Base-by-base conservation (phyloP, 495 filamentous ascomycete species). In the Penicillium subrubescens region DNA sequence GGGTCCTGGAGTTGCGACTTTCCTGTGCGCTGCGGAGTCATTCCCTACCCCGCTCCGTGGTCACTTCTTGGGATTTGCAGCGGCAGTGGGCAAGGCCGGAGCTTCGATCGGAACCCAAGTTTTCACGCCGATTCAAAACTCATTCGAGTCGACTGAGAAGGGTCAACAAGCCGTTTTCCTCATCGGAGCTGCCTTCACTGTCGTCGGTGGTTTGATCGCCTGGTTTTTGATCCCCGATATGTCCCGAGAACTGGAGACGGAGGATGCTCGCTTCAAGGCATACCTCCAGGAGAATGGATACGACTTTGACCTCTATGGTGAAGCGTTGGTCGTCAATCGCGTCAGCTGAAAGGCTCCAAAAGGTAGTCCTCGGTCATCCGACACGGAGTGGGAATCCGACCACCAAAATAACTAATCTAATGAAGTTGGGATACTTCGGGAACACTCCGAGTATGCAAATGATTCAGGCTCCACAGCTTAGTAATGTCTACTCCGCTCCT, bases 41-140 rank as follows among this genome's bases (percentile, higher is more conserved):
- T 84, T 86, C 61, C 81, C 82, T 1, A 86, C 82, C 0, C 78
- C 82, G 1, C 65, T 84, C 0, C 78, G 83, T 11, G 82, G 83
- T 4, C 80, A 84, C 52, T 83, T 80, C 51, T 69, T 83, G 3
- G 81, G 82, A 3, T 71, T 83, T 57, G 81, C 78, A 2, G 81
- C 82, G 2, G 82, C 82, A 0, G 67, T 81, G 17, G 79, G 80
- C 5, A 86, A 84, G 57, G 81, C 81, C 0, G 83, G 83, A 8
- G 82, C 81, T 0, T 79, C 79, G 0, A 81, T 84, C 34, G 82
- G 80, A 6, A 82, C 80, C 1, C 60, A 80, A 48, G 78, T 82
- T 7, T 82, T 85, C 58, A 79, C 73, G 0, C 77, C 79, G 0
- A 81, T 81, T 61, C 76, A 79, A 50, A 67, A 75, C 43, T 78